Percentiles rank a stretch among this genome's conserved stretches.
phyloP scores from a whole-genome alignment of 208 protist genomes.

The Phytomonas sp. region DNA sequence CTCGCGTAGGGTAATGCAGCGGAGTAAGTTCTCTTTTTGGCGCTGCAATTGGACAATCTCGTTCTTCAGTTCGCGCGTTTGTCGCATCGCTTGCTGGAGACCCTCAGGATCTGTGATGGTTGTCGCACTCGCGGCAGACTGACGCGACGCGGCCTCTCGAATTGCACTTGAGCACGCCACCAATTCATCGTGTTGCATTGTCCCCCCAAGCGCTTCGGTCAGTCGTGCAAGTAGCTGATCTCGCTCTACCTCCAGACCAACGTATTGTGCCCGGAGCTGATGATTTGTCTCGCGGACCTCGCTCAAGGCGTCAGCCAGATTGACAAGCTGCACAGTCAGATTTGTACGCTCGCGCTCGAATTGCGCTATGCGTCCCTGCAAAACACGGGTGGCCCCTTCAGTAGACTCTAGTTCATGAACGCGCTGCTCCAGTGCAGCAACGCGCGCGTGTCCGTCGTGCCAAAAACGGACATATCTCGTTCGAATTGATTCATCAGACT shows the following conservation, averaged over 20 bases:
- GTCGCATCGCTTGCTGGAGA: slow-evolving; percentile 39
- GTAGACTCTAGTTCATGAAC: slow-evolving; percentile 29
- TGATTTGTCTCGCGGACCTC: slow-evolving; percentile 47
- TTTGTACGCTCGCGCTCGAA: slow-evolving; percentile 35
- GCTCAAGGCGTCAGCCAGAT: slow-evolving; percentile 41
- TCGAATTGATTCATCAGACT: slow-evolving; percentile 47
- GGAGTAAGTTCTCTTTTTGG: slow-evolving; percentile 70
- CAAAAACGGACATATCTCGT: slow-evolving; percentile 61
- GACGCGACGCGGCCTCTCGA: slow-evolving; percentile 41
- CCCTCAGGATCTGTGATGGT: slow-evolving; percentile 53
- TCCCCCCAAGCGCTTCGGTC: slow-evolving; percentile 14
- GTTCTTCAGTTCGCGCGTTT: slow-evolving; percentile 61
- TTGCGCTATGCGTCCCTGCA: slow-evolving; percentile 42
- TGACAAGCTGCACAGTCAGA: slow-evolving; percentile 32
- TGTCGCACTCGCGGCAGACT: slow-evolving; percentile 49
- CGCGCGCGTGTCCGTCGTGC: slow-evolving; percentile 47
- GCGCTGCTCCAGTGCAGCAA: slow-evolving; percentile 31
- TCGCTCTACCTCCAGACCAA: slow-evolving; percentile 58
- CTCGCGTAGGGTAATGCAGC: slow-evolving; percentile 51
- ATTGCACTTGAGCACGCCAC: slow-evolving; percentile 32
- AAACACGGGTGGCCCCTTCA: slow-evolving; percentile 25
- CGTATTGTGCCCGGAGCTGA: slow-evolving; percentile 34
- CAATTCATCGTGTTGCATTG: slow-evolving; percentile 27
- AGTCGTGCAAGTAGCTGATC: slow-evolving; percentile 36
- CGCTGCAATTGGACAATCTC: slow-evolving; percentile 58